A percentile compares a stretch with the other conserved stretches of the same genome.
phyloP scores from a whole-genome alignment of 495 filamentous ascomycete genomes.

The Thermothielavioides terrestris region DNA sequence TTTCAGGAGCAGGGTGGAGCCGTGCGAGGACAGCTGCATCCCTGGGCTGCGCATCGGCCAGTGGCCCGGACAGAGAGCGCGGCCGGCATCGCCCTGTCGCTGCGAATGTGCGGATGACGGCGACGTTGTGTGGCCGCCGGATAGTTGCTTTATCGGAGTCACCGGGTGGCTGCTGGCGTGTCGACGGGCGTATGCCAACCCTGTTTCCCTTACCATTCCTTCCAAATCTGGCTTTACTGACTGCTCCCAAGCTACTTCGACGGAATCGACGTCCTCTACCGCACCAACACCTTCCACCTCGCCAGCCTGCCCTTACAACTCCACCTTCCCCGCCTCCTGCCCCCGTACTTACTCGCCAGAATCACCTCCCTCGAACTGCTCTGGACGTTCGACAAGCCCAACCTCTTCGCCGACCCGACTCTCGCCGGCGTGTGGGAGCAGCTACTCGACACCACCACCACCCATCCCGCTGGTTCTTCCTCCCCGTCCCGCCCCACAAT shows the following conservation, averaged over 20 bases:
- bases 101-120: neutral
- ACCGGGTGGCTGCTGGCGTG: slow-evolving; percentile 17
- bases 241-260: slow-evolving; percentile 9
- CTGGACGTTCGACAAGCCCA: neutral
- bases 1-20: too few species aligned
- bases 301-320: slow-evolving; percentile 5
- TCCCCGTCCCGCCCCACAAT: neutral
- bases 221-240: neutral
- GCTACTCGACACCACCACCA: neutral
- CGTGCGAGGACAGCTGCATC: slow-evolving; percentile 10
- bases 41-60: neutral
- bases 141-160: slow-evolving; percentile 13
- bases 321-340: slow-evolving; percentile 2
- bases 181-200: slow-evolving; percentile 15
- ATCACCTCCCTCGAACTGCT: slow-evolving; percentile 11
- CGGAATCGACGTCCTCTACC: slow-evolving; percentile 16
- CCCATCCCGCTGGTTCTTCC: neutral
- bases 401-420: neutral
- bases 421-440: neutral
- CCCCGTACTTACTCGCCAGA: neutral
- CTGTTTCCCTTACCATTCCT: neutral
- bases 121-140: too few species aligned
- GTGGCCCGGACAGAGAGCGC: neutral
- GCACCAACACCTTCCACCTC: slow-evolving; percentile 15
- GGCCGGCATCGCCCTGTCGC: neutral